A percentile compares a stretch with the other conserved stretches of the same genome.
Evolutionary conservation across 2,329 filamentous ascomycete species (phyloP).

Genomic region (Macrophomina phaseolina): DNA sequence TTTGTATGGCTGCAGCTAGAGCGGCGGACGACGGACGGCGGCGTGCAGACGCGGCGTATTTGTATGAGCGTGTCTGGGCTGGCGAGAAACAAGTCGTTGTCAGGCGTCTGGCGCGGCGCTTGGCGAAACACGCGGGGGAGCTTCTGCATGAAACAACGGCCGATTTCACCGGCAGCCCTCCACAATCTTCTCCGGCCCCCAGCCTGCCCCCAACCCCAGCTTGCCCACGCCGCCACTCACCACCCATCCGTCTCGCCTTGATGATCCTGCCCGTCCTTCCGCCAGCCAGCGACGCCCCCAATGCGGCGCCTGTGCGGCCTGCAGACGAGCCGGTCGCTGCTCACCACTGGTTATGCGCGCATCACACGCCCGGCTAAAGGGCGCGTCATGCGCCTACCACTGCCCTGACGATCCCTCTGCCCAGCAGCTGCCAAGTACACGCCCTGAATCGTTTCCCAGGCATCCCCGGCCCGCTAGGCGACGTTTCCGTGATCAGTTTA

Average conservation of each 20-base stretch:
- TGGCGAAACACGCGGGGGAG: slow-evolving; percentile 12
- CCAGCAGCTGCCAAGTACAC: slow-evolving; percentile 2
- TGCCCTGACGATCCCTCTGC: slow-evolving; percentile 17
- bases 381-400: slow-evolving; percentile 8
- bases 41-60: background rate
- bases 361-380: slow-evolving; percentile 17
- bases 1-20: background rate
- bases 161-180: background rate
- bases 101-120: background rate
- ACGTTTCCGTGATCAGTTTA: slow-evolving; percentile 7
- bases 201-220: background rate
- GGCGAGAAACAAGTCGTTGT: background rate
- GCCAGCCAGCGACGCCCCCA: background rate
- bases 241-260: slow-evolving; percentile 7
- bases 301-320: slow-evolving; percentile 1
- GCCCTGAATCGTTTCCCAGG: slow-evolving; percentile 3
- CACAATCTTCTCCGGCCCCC: slow-evolving; percentile 5
- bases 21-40: background rate
- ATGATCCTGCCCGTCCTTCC: background rate
- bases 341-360: background rate
- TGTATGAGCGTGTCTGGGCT: background rate
- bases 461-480: slow-evolving; percentile 5
- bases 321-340: background rate
- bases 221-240: background rate
- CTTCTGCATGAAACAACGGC: slow-evolving; percentile 14